Base-by-base conservation (phyloP, 768 basidiomycete species). In the Agaricus sinodeliciosus region DNA sequence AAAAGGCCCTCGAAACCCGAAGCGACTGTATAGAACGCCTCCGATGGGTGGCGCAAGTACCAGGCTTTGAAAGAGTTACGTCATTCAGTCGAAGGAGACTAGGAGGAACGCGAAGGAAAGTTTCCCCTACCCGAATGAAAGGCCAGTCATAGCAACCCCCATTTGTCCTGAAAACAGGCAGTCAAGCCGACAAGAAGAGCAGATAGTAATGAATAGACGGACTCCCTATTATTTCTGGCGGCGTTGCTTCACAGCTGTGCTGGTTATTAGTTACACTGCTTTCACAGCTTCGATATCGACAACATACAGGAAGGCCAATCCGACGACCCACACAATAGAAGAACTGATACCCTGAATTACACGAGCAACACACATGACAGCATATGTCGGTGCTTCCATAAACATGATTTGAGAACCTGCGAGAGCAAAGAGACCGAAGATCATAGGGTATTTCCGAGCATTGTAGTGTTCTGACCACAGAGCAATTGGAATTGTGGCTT, bases 1-100 rank as follows among this genome's bases (percentile, higher is more conserved):
- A 49, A 84, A 81, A 1, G 84, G 84, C 3, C 72, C 82, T 15
- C 78, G 77, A 60, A 75, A 84, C 5, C 84, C 83, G 59, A 78
- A 82, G 11, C 68, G 72, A 16, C 61, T 58, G 59, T 77, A 85
- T 26, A 85, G 60, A 2, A 67, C 62, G 19, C 84, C 82, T 26
- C 82, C 83, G 2, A 77, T 69, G 0, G 84, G 81, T 2, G 81
- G 78, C 9, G 80, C 83, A 25, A 79, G 67, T 12, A 81, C 61
- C n/a, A 76, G 62, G 31, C 81, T 82, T 26, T 22, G 22, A 28
- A 39, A 16, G 4, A 12, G 37, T 31, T 22, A 27, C 48, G 47
- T 13, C 31, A 34, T 19, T 16, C 3, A 7, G 31, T 31, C 31
- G 28, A 36, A 25, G 15, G 48, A 27, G 49, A 46, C 27, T 31